Conservation (phyloP, 352 stramenopile genomes). For the Phytophthora sansomeana region DNA sequence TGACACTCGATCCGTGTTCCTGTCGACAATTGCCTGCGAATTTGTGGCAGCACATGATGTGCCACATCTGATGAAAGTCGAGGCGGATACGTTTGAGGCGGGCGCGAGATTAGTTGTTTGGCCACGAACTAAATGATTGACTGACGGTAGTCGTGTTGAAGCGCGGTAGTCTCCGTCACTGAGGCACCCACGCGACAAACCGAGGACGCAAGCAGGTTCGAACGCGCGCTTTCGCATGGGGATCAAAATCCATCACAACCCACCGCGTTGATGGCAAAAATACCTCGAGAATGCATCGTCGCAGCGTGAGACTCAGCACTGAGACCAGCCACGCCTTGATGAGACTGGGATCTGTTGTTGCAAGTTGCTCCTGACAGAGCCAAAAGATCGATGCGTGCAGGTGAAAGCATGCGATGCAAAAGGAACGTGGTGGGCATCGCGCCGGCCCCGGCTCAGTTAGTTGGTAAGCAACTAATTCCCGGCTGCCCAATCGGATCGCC, state of each 20-base stretch:
- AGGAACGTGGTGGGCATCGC: not conserved
- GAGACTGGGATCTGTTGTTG: not conserved
- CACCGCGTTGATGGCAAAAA: not conserved
- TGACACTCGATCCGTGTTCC: too few species aligned
- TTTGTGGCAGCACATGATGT: not conserved
- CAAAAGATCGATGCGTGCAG: not conserved
- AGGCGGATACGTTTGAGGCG: not conserved
- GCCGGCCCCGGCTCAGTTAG: too few species aligned
- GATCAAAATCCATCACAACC: not conserved
- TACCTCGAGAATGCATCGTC: not conserved
- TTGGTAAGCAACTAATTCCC: not conserved
- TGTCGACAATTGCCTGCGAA: not conserved
- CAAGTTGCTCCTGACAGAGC: not conserved
- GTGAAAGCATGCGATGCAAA: not conserved
- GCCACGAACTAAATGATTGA: conserved; percentile 12
- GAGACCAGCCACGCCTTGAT: not conserved
- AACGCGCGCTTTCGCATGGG: conserved; percentile 8
- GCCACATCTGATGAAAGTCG: too few species aligned
- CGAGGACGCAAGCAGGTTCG: conserved; percentile 1
- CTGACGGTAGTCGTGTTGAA: conserved; percentile 1
- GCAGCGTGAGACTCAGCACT: conserved; percentile 2
- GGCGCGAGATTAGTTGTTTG: conserved; percentile 2
- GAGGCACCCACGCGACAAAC: not conserved
- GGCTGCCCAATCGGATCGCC: conserved; percentile 7
- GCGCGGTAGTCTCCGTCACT: not conserved